phyloP scores from a whole-genome alignment of 345 rosid species.

The Murraya paniculata region DNA sequence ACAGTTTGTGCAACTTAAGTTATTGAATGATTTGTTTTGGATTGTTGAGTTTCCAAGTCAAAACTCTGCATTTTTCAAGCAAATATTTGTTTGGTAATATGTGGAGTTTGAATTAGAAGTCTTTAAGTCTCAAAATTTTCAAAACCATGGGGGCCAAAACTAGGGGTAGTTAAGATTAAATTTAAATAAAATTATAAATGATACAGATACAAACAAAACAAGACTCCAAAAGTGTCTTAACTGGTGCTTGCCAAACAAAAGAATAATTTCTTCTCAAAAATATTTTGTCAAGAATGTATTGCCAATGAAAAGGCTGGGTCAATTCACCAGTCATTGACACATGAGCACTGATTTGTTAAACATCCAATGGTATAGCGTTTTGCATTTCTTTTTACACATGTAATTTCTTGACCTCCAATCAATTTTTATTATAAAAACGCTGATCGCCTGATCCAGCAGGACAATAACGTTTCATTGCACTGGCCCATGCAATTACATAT shows the following conservation, averaged over 20 bases:
- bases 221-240: not conserved
- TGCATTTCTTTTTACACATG: no score
- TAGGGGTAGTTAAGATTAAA: not conserved
- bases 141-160: conserved; percentile 10
- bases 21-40: not conserved
- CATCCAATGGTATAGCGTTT: not conserved
- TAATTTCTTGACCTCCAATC: not conserved
- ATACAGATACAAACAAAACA: not conserved
- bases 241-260: not conserved
- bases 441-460: not conserved
- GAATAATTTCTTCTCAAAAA: not conserved
- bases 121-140: not conserved
- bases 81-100: not conserved
- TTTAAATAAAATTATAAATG: no score
- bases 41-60: not conserved
- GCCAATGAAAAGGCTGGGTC: not conserved
- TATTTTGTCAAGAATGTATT: not conserved
- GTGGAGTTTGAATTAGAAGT: not conserved
- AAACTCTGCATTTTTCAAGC: not conserved
- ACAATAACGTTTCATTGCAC: not conserved
- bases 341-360: not conserved
- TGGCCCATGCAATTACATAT: not conserved
- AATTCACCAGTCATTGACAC: not conserved
- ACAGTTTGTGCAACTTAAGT: not conserved
- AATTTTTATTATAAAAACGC: not conserved